These are phyloP conservation scores for Cinnamomum chago DNA, from an alignment of 164 flowering plant genomes.

Conservation along the genomic window DNA sequence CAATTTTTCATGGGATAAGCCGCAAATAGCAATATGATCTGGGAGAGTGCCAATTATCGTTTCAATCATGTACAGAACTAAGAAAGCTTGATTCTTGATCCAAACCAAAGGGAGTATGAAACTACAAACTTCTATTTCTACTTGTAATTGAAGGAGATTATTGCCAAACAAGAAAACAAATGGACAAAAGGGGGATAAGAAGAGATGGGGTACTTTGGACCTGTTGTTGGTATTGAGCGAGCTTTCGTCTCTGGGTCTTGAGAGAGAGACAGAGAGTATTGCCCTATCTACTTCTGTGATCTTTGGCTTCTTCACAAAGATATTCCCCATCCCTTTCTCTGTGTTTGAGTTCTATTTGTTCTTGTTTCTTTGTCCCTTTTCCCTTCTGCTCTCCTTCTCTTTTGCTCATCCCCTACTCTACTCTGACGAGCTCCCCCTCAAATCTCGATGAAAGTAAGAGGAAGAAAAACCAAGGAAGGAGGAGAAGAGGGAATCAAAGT, in stretches of 20 bases:
- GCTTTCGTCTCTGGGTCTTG: slow-evolving; percentile 89
- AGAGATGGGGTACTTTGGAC: slow-evolving; percentile 23
- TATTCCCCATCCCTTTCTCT: slow-evolving; percentile 57
- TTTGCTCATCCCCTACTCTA: no score
- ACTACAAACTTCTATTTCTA: background rate
- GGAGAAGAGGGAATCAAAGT: background rate
- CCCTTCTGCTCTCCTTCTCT: background rate
- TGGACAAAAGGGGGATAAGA: no score
- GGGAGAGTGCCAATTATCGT: no score
- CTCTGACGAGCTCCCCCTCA: background rate
- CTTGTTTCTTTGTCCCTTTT: background rate
- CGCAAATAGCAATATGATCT: no score
- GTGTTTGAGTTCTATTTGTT: background rate
- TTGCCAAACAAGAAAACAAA: background rate
- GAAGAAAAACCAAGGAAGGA: background rate
- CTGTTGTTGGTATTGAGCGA: slow-evolving; percentile 82
- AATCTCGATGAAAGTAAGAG: background rate
- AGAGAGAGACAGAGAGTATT: slow-evolving; percentile 83
- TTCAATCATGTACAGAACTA: no score
- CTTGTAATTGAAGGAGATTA: background rate
- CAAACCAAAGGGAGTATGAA: no score
- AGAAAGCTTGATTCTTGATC: no score
- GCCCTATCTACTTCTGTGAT: slow-evolving; percentile 87
- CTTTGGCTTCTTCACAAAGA: slow-evolving; percentile 87
- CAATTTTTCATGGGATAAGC: no score